phyloP scores from a whole-genome alignment of 768 basidiomycete species.

The Rhodotorula toruloides region DNA sequence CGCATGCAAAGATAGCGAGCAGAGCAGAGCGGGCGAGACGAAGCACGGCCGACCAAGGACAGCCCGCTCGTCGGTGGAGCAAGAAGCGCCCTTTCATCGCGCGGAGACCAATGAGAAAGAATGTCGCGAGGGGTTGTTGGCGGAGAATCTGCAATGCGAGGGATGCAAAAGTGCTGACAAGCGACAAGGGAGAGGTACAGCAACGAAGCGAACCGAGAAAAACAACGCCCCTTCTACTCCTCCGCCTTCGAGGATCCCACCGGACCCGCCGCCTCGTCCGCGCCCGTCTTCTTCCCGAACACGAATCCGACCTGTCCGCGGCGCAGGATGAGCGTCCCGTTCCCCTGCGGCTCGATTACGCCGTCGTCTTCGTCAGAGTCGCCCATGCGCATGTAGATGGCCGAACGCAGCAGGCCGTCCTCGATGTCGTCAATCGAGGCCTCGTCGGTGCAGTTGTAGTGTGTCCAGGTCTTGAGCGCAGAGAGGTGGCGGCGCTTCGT shows the following conservation, averaged over 20 bases:
- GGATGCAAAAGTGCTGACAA: no score
- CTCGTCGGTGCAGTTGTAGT: slow-evolving; percentile 65
- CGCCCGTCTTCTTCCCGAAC: slow-evolving; percentile 18
- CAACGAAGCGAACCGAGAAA: background rate
- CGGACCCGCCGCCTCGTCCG: no score
- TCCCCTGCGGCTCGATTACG: background rate
- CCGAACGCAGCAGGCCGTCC: slow-evolving; percentile 60
- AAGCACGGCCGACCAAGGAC: no score
- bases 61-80: no score
- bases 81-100: no score
- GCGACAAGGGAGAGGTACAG: background rate
- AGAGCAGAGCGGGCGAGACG: no score
- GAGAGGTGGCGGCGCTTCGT: slow-evolving; percentile 58
- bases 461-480: slow-evolving; percentile 74
- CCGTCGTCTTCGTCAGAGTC: background rate
- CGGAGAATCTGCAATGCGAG: background rate
- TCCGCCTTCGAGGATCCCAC: no score
- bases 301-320: slow-evolving; percentile 24
- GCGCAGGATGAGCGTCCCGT: background rate
- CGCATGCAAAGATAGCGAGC: no score
- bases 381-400: slow-evolving; percentile 42
- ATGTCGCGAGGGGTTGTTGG: no score
- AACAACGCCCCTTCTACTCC: background rate
- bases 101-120: no score
- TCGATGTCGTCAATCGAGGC: slow-evolving; percentile 55